These are phyloP conservation scores for Scheffersomyces amazonensis DNA, from an alignment of 805 yeast genomes.

Conservation along the genomic window DNA sequence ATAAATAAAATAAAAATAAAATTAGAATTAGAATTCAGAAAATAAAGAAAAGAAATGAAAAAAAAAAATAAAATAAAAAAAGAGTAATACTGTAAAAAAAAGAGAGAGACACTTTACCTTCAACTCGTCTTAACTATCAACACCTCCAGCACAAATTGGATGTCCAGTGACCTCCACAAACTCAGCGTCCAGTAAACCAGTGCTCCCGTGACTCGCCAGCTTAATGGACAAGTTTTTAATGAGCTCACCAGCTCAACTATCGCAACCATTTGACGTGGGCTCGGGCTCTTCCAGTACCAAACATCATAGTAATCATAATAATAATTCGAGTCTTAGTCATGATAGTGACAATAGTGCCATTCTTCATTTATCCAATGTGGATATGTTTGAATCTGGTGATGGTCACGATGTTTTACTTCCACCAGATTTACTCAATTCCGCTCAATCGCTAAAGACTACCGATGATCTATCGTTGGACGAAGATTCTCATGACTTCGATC, in stretches of 20 bases:
- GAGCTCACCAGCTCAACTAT: slow-evolving; percentile 38
- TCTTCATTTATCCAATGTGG: background rate
- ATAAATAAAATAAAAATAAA: background rate
- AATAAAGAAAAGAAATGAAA: background rate
- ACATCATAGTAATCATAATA: too few species aligned
- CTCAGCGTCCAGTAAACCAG: too few species aligned
- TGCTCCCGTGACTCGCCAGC: too few species aligned
- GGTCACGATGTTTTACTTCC: background rate
- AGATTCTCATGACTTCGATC: background rate
- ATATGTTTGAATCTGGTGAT: slow-evolving; percentile 2
- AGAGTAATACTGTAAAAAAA: too few species aligned
- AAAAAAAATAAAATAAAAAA: background rate
- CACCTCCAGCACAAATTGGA: too few species aligned
- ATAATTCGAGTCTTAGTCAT: slow-evolving; percentile 1
- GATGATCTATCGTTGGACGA: background rate
- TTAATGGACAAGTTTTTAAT: slow-evolving; percentile 40
- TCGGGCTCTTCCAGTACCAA: too few species aligned
- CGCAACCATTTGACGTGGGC: slow-evolving; percentile 25
- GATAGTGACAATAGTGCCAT: slow-evolving; percentile 5
- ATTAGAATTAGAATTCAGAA: too few species aligned
- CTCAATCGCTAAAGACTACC: background rate
- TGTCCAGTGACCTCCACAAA: too few species aligned
- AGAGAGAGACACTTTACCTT: too few species aligned
- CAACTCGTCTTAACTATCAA: too few species aligned
- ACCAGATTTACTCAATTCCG: background rate